Percentiles rank a stretch among this genome's conserved stretches.
phyloP scores from a whole-genome alignment of 495 filamentous ascomycete species.

The Aspergillus conjunctus region DNA sequence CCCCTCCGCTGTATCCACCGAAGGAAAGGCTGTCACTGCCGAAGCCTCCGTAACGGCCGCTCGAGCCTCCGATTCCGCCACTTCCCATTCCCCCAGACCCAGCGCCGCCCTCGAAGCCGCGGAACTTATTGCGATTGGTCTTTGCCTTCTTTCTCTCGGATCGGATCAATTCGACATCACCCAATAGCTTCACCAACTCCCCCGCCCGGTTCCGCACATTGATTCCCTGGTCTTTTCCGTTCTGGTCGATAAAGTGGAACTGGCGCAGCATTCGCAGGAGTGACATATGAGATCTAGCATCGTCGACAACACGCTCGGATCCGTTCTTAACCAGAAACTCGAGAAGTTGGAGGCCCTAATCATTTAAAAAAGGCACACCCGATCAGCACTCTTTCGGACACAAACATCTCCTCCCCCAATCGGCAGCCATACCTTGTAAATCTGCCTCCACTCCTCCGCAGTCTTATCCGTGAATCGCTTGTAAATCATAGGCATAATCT shows the following conservation, averaged over 20 bases:
- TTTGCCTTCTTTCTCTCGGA: constrained; percentile 93
- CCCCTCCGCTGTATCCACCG: constrained; percentile 81
- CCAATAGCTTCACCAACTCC: constrained; percentile 88
- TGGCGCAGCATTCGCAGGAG: constrained; percentile 97
- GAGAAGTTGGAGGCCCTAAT: constrained; percentile 82
- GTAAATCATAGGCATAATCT: constrained; percentile 99
- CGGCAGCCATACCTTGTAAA: constrained; percentile 73
- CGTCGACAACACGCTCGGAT: constrained; percentile 96
- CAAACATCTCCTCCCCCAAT: neutral
- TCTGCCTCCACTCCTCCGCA: constrained; percentile 98
- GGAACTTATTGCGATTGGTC: constrained; percentile 87
- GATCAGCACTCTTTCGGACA: constrained; percentile 2
- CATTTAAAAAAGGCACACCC: neutral
- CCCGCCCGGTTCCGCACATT: constrained; percentile 97
- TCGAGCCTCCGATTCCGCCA: constrained; percentile 36
- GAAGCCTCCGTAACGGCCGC: constrained; percentile 82
- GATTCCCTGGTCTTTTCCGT: constrained; percentile 97
- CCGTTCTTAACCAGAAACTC: constrained; percentile 99
- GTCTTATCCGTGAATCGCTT: constrained; percentile 98
- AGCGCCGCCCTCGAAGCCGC: constrained; percentile 84
- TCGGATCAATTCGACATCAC: constrained; percentile 92
- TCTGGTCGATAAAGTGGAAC: constrained; percentile 95
- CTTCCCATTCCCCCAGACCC: constrained; percentile 56
- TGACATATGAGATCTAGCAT: constrained; percentile 91
- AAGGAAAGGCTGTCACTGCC: constrained; percentile 74